Percentiles rank a stretch among this genome's conserved stretches.
Evolutionary conservation across 495 filamentous ascomycete genomes (phyloP).

Genomic region (Daldinia loculata): DNA sequence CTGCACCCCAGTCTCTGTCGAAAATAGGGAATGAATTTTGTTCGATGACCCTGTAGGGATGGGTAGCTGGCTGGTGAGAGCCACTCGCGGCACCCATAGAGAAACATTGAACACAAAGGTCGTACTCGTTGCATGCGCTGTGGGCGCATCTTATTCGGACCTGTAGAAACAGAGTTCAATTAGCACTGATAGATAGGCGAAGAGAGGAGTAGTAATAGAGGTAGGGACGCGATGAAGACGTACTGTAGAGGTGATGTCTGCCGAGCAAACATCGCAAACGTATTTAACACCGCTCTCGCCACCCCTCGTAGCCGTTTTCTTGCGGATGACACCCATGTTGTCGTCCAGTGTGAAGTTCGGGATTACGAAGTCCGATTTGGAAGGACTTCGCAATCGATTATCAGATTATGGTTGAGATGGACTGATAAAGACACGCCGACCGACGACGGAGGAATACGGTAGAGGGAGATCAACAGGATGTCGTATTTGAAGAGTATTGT

Average conservation of each 20-base stretch:
- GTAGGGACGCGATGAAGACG: conserved; percentile 7
- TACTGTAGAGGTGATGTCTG: conserved; percentile 95
- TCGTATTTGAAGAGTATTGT: background rate
- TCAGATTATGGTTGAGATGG: background rate
- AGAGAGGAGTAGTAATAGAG: background rate
- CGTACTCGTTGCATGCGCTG: conserved; percentile 86
- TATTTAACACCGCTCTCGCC: conserved; percentile 94
- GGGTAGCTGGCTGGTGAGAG: conserved; percentile 83
- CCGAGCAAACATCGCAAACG: conserved; percentile 93
- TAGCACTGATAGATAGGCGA: background rate
- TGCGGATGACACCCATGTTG: conserved; percentile 92
- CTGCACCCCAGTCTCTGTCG: conserved; percentile 92
- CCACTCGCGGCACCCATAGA: conserved; percentile 76
- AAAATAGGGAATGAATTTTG: conserved; percentile 98
- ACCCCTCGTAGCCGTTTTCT: conserved; percentile 88
- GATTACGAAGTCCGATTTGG: conserved; percentile 32
- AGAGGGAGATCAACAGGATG: background rate
- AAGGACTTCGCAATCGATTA: conserved; percentile 25
- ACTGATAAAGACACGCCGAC: background rate
- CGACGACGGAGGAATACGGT: background rate
- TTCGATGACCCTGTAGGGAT: conserved; percentile 93
- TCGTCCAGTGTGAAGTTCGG: conserved; percentile 35
- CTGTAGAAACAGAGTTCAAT: conserved; percentile 53
- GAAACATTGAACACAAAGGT: conserved; percentile 97
- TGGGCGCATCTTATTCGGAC: conserved; percentile 94